Base-by-base conservation (phyloP, 2,329 filamentous ascomycete genomes). In the Ampelomyces quisqualis region DNA sequence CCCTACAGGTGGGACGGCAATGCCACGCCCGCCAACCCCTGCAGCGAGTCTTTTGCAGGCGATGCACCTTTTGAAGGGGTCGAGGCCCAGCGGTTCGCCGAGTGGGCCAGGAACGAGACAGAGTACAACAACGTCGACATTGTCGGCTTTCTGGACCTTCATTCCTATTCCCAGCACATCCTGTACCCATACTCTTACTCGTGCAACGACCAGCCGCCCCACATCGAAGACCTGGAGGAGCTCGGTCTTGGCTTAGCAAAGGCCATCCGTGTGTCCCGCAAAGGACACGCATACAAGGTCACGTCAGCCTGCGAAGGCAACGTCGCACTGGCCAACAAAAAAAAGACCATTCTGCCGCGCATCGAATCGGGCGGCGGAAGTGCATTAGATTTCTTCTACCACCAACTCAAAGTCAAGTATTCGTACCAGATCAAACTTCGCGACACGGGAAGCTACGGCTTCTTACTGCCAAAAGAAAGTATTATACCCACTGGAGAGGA, bases 161-260 rank as follows among this genome's bases (percentile, higher is more conserved):
- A 98, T 69, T 91, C 88, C 2, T 98, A 97, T 68, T 94, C 89
- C 0, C 90, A 98, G 70, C 87, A 96, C 69, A 85, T 98, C 15
- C 77, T 97, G 7, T 96, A 93, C 64, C 93, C 93, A 0, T 97
- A 90, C 65, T 84, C 87, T 4, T 95, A 88, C 70, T 88, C 87
- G 9, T 98, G 93, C 73, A 72, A 75, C 5, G 76, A 79, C 4
- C 75, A 83, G 19, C 91, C 93, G 9, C 90, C 91, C 0, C 90
- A 90, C 24, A 74, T 93, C 11, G 93, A 98, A 70, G 95, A 94
- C 57, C 78, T 98, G 1, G 82, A 95, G 68, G 93, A 98, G 68
- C 78, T 97, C 13, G 93, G 85, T 2, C 78, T 90, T 40, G 91
- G 90, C 18, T 77, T 98, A 19, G 86, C 88, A 42, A 96, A 95